phyloP scores from a whole-genome alignment of 2,329 filamentous ascomycete genomes.

The Pestalotiopsis sp. region DNA sequence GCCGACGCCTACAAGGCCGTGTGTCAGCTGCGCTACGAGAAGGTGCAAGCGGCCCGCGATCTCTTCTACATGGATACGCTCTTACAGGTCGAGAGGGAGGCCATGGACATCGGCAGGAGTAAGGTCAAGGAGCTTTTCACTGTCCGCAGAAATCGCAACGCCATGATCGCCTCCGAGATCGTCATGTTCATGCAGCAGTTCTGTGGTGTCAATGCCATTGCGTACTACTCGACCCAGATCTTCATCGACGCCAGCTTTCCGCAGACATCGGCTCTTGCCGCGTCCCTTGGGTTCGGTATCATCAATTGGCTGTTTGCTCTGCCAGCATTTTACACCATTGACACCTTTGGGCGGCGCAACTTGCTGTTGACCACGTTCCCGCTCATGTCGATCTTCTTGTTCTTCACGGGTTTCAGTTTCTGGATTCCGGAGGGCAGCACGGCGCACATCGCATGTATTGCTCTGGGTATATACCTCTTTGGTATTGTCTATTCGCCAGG shows the following conservation, averaged over 20 bases:
- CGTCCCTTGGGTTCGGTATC: conserved; percentile 65
- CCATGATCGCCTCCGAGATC: conserved; percentile 61
- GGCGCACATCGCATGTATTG: conserved; percentile 47
- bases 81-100: conserved; percentile 57
- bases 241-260: conserved; percentile 59
- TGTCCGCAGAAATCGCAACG: conserved; percentile 64
- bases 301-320: conserved; percentile 69
- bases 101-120: conserved; percentile 51
- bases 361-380: conserved; percentile 67
- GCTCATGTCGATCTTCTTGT: conserved; percentile 58
- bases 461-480: conserved; percentile 53
- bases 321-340: conserved; percentile 67
- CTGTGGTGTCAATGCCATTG: conserved; percentile 45
- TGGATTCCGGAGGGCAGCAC: conserved; percentile 40
- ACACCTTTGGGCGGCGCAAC: conserved; percentile 68
- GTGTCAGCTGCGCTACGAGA: conserved; percentile 49
- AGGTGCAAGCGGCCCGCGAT: conserved; percentile 58
- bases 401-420: conserved; percentile 51
- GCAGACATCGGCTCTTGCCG: conserved; percentile 54
- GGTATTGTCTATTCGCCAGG: conserved; percentile 59
- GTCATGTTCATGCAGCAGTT: conserved; percentile 69
- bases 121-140: conserved; percentile 61
- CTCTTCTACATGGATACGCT: conserved; percentile 60
- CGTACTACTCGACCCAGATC: conserved; percentile 61
- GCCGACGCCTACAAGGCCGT: conserved; percentile 50